phyloP scores from a whole-genome alignment of 1,284 basidiomycete species.

The Irpex sp. region DNA sequence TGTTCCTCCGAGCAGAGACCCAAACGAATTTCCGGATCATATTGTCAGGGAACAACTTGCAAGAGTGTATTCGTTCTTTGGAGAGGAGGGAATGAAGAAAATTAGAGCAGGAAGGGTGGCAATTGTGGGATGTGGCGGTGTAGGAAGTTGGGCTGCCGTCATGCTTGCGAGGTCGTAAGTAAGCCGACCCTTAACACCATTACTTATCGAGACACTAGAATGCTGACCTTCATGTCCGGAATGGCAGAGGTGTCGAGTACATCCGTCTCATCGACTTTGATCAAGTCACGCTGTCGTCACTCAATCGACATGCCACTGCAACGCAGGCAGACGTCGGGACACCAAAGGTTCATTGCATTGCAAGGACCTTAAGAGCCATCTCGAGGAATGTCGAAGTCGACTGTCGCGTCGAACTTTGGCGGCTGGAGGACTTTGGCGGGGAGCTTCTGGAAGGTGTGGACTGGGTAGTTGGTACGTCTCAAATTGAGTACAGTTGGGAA shows the following conservation, averaged over 20 bases:
- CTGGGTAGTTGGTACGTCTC: constrained; percentile 85
- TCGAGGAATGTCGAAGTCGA: constrained; percentile 84
- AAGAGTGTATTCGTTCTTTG: constrained; percentile 95
- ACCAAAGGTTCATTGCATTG: constrained; percentile 91
- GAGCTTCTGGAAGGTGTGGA: constrained; percentile 82
- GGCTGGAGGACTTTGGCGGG: constrained; percentile 77
- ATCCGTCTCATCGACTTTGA: constrained; percentile 91
- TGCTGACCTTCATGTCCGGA: not conserved
- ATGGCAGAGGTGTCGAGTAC: constrained; percentile 72
- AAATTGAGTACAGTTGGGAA: constrained; percentile 15
- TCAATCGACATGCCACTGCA: constrained; percentile 97
- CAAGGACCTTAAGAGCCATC: constrained; percentile 80
- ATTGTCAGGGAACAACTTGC: constrained; percentile 90
- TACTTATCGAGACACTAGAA: not conserved
- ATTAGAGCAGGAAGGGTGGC: constrained; percentile 86
- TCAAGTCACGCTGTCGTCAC: constrained; percentile 91
- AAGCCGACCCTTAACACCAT: constrained; percentile 5
- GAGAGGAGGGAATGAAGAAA: constrained; percentile 88
- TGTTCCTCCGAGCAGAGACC: constrained; percentile 10
- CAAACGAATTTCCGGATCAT: constrained; percentile 51
- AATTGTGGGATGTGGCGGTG: constrained; percentile 95
- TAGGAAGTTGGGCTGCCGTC: constrained; percentile 94
- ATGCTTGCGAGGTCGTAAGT: constrained; percentile 92
- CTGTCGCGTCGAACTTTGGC: constrained; percentile 86
- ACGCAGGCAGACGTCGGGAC: constrained; percentile 91